These are phyloP conservation scores for Lodderomyces orthopsilosis DNA, from an alignment of 1,139 yeast genomes.

Conservation along the genomic window DNA sequence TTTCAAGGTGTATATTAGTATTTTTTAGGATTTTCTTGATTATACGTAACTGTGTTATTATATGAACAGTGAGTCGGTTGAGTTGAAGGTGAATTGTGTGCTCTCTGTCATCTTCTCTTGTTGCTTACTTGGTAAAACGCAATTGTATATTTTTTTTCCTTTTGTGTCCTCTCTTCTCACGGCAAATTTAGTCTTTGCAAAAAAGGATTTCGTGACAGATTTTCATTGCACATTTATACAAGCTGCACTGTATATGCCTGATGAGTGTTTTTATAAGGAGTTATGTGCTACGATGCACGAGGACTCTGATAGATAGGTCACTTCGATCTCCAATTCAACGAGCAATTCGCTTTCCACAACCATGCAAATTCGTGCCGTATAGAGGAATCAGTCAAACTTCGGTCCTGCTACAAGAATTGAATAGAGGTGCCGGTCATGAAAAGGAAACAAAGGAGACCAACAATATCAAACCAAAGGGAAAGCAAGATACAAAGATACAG, in stretches of 20 bases:
- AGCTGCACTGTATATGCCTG: neutral
- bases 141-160: too few relatives aligned
- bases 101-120: too few relatives aligned
- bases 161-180: neutral
- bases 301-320: neutral
- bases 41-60: constrained; percentile 2
- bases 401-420: neutral
- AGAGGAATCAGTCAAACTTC: constrained; percentile 1
- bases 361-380: neutral
- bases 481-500: neutral
- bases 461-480: neutral
- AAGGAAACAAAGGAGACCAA: neutral
- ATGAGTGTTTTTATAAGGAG: neutral
- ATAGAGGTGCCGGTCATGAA: neutral
- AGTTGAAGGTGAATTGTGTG: neutral
- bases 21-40: neutral
- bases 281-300: neutral
- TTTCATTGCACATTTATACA: neutral
- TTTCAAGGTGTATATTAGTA: neutral
- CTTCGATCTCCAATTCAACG: neutral
- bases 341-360: neutral
- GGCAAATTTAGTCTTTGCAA: neutral
- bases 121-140: too few relatives aligned
- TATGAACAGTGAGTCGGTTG: neutral
- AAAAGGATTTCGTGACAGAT: neutral